Base-by-base conservation (phyloP, 129 eudicot species). In the Chrysanthemum makinoi region DNA sequence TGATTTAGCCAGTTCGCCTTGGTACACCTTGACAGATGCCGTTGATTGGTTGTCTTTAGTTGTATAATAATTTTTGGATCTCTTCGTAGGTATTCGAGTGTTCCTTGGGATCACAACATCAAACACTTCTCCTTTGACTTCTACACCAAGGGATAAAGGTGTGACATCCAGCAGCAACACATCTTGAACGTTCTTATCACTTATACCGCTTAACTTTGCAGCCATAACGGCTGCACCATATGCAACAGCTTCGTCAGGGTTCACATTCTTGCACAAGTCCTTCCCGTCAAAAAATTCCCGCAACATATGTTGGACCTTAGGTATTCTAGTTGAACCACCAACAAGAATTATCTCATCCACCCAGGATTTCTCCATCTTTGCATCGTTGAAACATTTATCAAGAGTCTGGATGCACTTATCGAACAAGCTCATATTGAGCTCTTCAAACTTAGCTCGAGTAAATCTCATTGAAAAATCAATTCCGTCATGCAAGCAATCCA, bases 261-360 rank as follows among this genome's bases (percentile, higher is more conserved):
- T 73, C 48, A 73, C 51, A 11, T 62, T 73, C 70, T 62, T 73
- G 52, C 70, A 73, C 11, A 73, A 14, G 53, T 73, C 70, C 5
- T 73, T 73, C 13, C 66, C 4, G 0, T 20, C 33, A 44, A 75
- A 65, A 46, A 65, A 13, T 15, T 55, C 72, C 3, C 16, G 72
- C 60, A 75, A 46, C 73, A 75, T 55, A n/a, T 17, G 14, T 47
- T 69, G 81, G 30, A 77, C 57, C 64, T 77, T 77, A 12, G 81
- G 81, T 48, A 77, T 77, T 15, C 76, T 69, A 28, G 81, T 77
- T 2, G 81, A 70, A 0, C 81, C 81, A 51, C 76, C 76, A 5
- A 70, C 71, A 28, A 77, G 70, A 39, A 69, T 26, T 16, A 77
- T 48, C n/a, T 70, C 64, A 4, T 62, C 22, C 12, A 77, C 72